Conservation (phyloP, 306 rosid species). For the Neltuma alba region DNA sequence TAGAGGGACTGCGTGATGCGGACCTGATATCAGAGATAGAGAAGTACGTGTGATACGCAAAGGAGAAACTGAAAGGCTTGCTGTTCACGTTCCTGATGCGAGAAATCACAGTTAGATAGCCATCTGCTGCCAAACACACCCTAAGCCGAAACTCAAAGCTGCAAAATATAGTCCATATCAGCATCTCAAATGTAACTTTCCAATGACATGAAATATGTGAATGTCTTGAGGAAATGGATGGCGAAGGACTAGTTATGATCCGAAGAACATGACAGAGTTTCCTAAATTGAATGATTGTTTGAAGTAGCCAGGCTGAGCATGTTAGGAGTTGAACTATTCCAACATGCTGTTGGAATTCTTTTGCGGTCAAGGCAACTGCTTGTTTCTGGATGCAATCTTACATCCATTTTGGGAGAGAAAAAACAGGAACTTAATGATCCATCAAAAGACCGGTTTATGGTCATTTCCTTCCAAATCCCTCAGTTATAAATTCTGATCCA, state of each 20-base stretch:
- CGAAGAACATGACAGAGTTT: background rate
- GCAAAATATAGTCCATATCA: constrained; percentile 17
- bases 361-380: background rate
- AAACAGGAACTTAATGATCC: too few relatives aligned
- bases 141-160: constrained; percentile 91
- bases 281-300: background rate
- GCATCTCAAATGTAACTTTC: background rate
- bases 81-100: constrained; percentile 80
- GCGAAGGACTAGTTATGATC: background rate
- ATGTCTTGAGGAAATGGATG: background rate
- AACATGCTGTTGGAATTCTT: background rate
- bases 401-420: background rate
- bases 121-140: constrained; percentile 69
- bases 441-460: background rate
- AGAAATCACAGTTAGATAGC: constrained; percentile 60
- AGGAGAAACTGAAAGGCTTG: constrained; percentile 86
- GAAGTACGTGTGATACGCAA: constrained; percentile 81
- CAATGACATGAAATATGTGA: background rate
- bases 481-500: background rate
- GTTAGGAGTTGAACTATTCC: background rate
- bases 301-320: background rate
- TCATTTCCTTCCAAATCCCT: background rate
- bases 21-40: constrained; percentile 87
- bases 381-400: background rate
- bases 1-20: background rate